phyloP scores from a whole-genome alignment of 2,329 filamentous ascomycete genomes.

The Colletotrichum horii region DNA sequence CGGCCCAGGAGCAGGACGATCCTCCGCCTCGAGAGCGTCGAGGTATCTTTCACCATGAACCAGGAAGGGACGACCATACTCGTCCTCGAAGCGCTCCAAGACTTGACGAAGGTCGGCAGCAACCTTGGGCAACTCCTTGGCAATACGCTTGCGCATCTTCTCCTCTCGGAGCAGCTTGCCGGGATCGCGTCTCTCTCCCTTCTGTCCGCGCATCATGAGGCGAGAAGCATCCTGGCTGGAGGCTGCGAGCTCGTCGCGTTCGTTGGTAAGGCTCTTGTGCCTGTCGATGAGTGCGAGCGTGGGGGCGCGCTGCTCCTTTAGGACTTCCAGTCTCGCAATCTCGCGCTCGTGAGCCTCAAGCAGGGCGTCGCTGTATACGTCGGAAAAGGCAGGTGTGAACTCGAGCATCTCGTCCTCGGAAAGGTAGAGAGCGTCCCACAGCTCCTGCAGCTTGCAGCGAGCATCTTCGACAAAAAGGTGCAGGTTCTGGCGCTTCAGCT shows the following conservation, averaged over 20 bases:
- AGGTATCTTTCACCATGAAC: constrained; percentile 93
- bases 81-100: constrained; percentile 90
- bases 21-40: constrained; percentile 75
- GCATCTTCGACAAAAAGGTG: constrained; percentile 97
- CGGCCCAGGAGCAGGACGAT: constrained; percentile 56
- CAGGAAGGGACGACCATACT: constrained; percentile 90
- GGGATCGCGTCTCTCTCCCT: constrained; percentile 93
- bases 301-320: constrained; percentile 87
- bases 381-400: constrained; percentile 95
- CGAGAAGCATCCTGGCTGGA: constrained; percentile 96
- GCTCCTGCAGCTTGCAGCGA: constrained; percentile 85
- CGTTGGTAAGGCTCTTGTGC: constrained; percentile 81
- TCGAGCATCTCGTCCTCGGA: constrained; percentile 99
- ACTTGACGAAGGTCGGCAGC: constrained; percentile 80
- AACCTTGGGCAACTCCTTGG: constrained; percentile 94
- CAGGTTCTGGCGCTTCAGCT: constrained; percentile 93
- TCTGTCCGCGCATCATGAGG: constrained; percentile 87
- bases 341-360: constrained; percentile 95
- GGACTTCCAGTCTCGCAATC: constrained; percentile 77
- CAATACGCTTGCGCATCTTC: constrained; percentile 95
- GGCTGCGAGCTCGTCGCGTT: constrained; percentile 84
- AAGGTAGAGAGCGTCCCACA: constrained; percentile 94
- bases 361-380: constrained; percentile 95
- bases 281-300: constrained; percentile 82
- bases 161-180: constrained; percentile 93